Base-by-base conservation (phyloP, 2,329 filamentous ascomycete genomes). In the Colletotrichum sojae region DNA sequence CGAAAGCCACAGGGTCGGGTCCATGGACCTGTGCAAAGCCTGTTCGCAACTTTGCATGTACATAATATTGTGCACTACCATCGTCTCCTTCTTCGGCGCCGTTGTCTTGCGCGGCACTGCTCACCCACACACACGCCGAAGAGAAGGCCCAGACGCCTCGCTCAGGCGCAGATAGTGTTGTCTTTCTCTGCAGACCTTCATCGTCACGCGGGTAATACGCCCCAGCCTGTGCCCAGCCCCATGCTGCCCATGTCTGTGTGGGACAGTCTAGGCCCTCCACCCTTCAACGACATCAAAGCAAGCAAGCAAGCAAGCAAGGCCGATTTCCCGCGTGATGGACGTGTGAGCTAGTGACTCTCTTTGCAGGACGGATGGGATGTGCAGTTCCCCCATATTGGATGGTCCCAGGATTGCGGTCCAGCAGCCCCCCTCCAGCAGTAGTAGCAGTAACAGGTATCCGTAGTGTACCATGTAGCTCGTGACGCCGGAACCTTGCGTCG, bases 1-100 rank as follows among this genome's bases (percentile, higher is more conserved):
- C 60, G 61, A 65, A 71, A 62, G 57, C 69, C 69, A 56, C 65
- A 40, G 59, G 56, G 61, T 55, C 57, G 69, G 69, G 69, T 57
- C 40, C 46, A 60, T 60, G 49, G 36, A 51, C 45, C 60, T 36
- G 27, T 45, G 51, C 59, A 55, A 65, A 54, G 55, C 66, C 55
- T 54, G 54, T 65, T 55, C 31, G 66, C 25, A 40, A 59, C 15
- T 55, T 57, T 65, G 54, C 48, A 49, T 58, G 20, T 61, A 20
- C 40, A 18, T 20, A 20, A n/a, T n/a, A n/a, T n/a, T n/a, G n/a
- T n/a, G n/a, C n/a, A n/a, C n/a, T 22, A 9, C 27, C 43, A 20
- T 31, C 31, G 18, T 53, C 27, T 40, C 20, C 15, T 62, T 31
- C 9, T 51, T 25, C 36, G 40, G 22, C 40, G 31, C 43, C 46